These are phyloP conservation scores for Yamadazyma sp. DNA, from an alignment of 1,139 yeast species.

Conservation along the genomic window DNA sequence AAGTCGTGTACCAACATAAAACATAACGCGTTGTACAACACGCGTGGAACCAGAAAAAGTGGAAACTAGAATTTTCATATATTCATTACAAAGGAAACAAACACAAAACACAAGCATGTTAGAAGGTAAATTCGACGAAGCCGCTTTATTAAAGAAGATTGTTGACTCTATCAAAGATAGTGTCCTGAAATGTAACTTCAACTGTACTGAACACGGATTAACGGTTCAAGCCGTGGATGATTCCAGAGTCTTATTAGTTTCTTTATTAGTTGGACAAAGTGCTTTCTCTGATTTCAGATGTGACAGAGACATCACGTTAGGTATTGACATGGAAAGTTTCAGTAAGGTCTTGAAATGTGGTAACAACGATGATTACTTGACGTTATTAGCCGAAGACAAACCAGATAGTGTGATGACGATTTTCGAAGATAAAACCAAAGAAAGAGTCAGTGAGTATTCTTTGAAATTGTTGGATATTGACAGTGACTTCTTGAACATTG, in stretches of 20 bases:
- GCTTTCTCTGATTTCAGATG: conserved; percentile 95
- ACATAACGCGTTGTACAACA: background rate
- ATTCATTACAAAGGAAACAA: too few relatives aligned
- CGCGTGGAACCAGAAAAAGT: background rate
- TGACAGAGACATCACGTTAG: conserved; percentile 90
- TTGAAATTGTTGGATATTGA: conserved; percentile 95
- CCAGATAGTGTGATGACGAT: conserved; percentile 81
- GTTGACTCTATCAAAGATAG: conserved; percentile 92
- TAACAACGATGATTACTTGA: conserved; percentile 83
- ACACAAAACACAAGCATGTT: conserved; percentile 51
- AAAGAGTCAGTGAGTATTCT: conserved; percentile 88
- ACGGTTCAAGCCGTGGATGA: conserved; percentile 98
- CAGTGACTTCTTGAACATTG: conserved; percentile 90
- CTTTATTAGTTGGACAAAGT: conserved; percentile 82
- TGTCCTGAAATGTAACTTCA: conserved; percentile 92
- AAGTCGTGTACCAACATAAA: background rate
- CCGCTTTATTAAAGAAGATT: conserved; percentile 85
- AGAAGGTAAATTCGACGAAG: conserved; percentile 96
- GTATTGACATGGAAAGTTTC: conserved; percentile 84
- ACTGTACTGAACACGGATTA: conserved; percentile 92
- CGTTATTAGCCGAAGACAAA: conserved; percentile 87
- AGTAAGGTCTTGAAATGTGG: conserved; percentile 90
- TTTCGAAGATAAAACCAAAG: conserved; percentile 89
- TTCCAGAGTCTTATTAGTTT: conserved; percentile 90
- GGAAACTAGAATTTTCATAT: too few relatives aligned